These are phyloP conservation scores for Cicer chorassanicum DNA, from an alignment of 306 rosid species.

Conservation along the genomic window DNA sequence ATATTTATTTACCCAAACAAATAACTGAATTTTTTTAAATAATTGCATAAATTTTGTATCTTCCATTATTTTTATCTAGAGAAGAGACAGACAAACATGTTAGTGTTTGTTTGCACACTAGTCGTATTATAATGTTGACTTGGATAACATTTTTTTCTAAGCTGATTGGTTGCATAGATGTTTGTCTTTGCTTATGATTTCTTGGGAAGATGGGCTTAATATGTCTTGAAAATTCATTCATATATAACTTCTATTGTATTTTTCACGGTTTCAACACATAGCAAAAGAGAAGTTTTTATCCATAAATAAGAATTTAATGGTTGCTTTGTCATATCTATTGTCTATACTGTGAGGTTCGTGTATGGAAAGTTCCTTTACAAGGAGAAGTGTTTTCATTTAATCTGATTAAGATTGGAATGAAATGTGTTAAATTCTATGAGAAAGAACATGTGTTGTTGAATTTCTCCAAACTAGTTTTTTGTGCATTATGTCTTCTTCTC, in stretches of 20 bases:
- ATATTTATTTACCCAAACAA: too few relatives aligned
- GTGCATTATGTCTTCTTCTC: background rate
- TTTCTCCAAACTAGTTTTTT: conserved; percentile 6
- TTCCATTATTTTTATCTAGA: too few relatives aligned
- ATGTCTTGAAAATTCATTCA: conserved; percentile 21
- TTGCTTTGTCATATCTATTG: conserved; percentile 1
- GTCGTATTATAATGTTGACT: conserved; percentile 7
- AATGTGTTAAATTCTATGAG: conserved; percentile 9
- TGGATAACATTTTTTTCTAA: conserved; percentile 16
- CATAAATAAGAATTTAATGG: background rate
- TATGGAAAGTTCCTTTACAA: conserved; percentile 10
- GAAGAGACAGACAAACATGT: too few relatives aligned
- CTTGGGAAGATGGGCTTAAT: conserved; percentile 6
- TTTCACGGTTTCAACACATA: conserved; percentile 30
- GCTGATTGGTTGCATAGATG: conserved; percentile 29
- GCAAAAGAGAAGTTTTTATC: conserved; percentile 6
- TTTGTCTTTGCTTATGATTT: conserved; percentile 22
- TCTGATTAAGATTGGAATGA: conserved; percentile 16
- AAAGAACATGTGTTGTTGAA: conserved; percentile 6
- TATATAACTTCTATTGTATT: background rate
- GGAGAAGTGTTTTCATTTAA: background rate
- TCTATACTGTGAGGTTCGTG: background rate
- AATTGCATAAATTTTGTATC: too few relatives aligned
- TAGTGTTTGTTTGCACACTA: too few relatives aligned
- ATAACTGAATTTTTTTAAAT: too few relatives aligned